Conservation (phyloP, 768 basidiomycete genomes). For the Boletus fagicola region DNA sequence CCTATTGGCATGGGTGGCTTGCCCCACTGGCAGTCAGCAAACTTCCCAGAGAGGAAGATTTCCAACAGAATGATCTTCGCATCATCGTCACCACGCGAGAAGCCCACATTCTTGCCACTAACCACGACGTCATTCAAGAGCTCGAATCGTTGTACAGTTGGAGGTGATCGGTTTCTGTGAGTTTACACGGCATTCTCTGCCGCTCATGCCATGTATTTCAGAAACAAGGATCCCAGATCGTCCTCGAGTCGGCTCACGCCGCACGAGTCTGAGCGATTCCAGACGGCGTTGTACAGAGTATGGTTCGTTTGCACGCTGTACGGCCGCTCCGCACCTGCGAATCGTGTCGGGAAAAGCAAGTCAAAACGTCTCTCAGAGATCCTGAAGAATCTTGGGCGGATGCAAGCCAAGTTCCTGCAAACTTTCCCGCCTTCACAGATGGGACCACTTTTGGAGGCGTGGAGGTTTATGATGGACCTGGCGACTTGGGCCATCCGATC, state of each 20-base stretch:
- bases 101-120: constrained; percentile 11
- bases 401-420: constrained; percentile 10
- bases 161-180: constrained; percentile 14
- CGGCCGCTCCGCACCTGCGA: constrained; percentile 11
- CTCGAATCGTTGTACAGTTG: constrained; percentile 20
- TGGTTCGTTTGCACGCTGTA: constrained; percentile 22
- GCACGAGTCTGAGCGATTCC: constrained; percentile 35
- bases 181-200: background rate
- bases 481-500: constrained; percentile 9
- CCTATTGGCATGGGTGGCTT: constrained; percentile 19
- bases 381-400: background rate
- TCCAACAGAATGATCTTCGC: background rate
- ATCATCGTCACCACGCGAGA: constrained; percentile 9
- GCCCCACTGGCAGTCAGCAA: constrained; percentile 6
- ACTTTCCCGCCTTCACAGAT: constrained; percentile 1
- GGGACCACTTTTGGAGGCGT: constrained; percentile 4
- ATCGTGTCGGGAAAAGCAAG: constrained; percentile 10
- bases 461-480: constrained; percentile 10
- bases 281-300: constrained; percentile 29
- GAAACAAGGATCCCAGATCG: constrained; percentile 39
- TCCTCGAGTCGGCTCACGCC: constrained; percentile 29
- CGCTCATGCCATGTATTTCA: constrained; percentile 15
- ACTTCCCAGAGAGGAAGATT: constrained; percentile 16
- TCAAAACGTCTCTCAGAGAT: constrained; percentile 5
- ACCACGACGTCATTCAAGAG: constrained; percentile 17